A percentile compares a stretch with the other conserved stretches of the same genome.
These are phyloP conservation scores for Solanum dulcamara DNA, from an alignment of 257 asterid species.

Conservation along the genomic window DNA sequence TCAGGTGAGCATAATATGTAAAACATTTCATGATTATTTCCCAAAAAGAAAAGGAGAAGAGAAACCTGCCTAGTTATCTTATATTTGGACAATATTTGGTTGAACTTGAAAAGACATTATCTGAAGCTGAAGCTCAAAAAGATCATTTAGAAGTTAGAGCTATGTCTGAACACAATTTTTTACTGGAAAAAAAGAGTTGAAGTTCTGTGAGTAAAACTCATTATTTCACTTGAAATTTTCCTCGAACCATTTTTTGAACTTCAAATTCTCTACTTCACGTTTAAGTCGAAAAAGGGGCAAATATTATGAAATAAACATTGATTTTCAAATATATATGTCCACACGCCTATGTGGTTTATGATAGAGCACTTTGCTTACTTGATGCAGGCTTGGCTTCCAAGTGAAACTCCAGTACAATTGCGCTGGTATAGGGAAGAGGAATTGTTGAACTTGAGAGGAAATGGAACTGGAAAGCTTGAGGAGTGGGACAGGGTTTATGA, in stretches of 20 bases:
- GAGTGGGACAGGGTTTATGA: conserved; percentile 39
- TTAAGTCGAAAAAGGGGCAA: background rate
- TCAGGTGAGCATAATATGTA: conserved; percentile 13
- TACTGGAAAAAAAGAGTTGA: background rate
- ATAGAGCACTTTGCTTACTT: background rate
- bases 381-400: conserved; percentile 26
- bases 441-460: conserved; percentile 22
- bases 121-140: background rate
- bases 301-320: background rate
- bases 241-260: background rate
- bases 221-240: background rate
- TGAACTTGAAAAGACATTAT: too few species aligned
- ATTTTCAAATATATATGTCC: background rate
- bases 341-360: background rate
- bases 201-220: background rate
- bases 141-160: background rate
- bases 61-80: background rate
- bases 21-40: background rate
- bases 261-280: background rate
- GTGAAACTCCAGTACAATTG: conserved; percentile 23
- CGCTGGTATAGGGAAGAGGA: conserved; percentile 19
- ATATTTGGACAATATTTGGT: background rate
- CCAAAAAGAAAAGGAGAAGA: background rate
- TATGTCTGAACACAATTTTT: background rate
- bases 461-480: conserved; percentile 21